Base-by-base conservation (phyloP, 495 filamentous ascomycete genomes). In the Talaromyces trachyspermus region DNA sequence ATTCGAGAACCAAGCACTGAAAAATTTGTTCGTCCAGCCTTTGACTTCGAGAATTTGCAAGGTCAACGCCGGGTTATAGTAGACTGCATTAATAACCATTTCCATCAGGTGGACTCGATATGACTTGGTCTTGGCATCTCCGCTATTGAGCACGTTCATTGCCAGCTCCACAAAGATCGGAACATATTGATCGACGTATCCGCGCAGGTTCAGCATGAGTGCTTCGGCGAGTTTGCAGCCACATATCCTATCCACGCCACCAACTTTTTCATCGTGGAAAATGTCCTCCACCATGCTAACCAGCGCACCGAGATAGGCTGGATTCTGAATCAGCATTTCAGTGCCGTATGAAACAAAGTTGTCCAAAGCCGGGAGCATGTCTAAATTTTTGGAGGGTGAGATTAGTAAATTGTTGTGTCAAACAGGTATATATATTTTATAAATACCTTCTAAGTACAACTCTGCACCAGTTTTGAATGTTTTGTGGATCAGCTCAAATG, bases 1-100 rank as follows among this genome's bases (percentile, higher is more conserved):
- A 63, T 81, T 95, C 24, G 86, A 84, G 65, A 98, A 98, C 92
- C 92, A 98, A 25, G 89, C 71, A 64, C 84, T 92, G 77, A 98
- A 98, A 66, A 98, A 97, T 68, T 94, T 95, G 66, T 97, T 97
- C n/a, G 92, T 98, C 90, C 88, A 95, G 47, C 79, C 83, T 46
- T 91, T 88, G n/a, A 74, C 62, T 65, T 98, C 92, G 30, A 98
- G 73, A 15, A 94, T 77, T 43, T 88, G 87, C 23, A 98, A 75
- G 50, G 85, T 71, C 49, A 95, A 76, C 27, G 75, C 62, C 2
- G 92, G 88, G 68, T 95, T 95, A 70, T 97, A 97, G 74, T 97
- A 95, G 53, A 96, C 88, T 43, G 85, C 85, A 66, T 98, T 97
- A 75, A 98, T 92, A 43, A 97, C 80, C 86, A 98, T 95, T 71